Conservation (phyloP, 768 basidiomycete species). For the Stropharia rugosoannulata region DNA sequence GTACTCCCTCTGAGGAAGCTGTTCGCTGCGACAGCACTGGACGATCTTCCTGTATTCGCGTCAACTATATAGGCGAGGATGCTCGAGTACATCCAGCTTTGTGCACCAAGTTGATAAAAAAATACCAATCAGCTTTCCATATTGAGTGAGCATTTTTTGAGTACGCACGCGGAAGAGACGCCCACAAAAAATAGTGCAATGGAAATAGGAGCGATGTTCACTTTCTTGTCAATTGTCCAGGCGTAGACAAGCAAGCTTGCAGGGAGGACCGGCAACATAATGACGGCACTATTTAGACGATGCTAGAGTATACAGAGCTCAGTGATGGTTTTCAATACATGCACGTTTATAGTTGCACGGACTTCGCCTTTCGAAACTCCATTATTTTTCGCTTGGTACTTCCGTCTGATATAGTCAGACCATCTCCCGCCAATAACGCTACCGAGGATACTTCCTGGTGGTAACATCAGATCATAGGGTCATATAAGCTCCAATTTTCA, state of each 20-base stretch:
- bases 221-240: conserved; percentile 10
- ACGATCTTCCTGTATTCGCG: conserved; percentile 4
- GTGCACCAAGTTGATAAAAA: background rate
- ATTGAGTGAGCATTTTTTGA: too few species aligned
- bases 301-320: background rate
- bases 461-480: background rate
- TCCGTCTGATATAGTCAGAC: conserved; percentile 35
- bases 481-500: background rate
- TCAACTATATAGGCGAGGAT: background rate
- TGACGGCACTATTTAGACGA: conserved; percentile 7
- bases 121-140: background rate
- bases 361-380: conserved; percentile 59
- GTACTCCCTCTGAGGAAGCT: background rate
- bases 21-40: conserved; percentile 1
- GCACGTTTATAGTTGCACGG: background rate
- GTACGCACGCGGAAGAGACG: conserved; percentile 3
- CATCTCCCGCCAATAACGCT: conserved; percentile 38
- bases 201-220: conserved; percentile 1
- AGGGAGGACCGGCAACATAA: conserved; percentile 9
- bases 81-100: conserved; percentile 6
- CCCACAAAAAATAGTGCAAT: conserved; percentile 6
- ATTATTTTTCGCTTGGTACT: conserved; percentile 31
- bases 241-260: conserved; percentile 7
- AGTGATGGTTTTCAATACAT: background rate
- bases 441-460: conserved; percentile 31